Evolutionary conservation across 2,329 filamentous ascomycete genomes (phyloP).

Genomic region (Venturia effusa): DNA sequence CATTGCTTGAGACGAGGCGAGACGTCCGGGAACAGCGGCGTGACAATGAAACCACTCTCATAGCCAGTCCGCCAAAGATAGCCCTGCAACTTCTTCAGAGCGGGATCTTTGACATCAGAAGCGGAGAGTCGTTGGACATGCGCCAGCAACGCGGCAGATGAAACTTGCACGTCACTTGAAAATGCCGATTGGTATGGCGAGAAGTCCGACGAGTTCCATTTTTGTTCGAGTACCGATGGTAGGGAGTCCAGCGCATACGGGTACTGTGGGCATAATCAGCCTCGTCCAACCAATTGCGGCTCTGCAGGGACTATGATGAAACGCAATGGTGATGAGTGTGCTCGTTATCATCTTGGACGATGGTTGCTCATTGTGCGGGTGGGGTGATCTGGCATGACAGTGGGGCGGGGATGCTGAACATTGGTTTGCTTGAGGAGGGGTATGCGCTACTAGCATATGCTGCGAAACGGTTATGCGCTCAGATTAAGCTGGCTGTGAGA

Average conservation of each 20-base stretch:
- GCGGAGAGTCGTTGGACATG: constrained; percentile 12
- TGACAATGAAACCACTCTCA: constrained; percentile 54
- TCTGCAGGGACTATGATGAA: not conserved
- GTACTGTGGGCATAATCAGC: constrained; percentile 45
- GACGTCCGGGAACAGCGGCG: constrained; percentile 67
- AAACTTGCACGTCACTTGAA: constrained; percentile 50
- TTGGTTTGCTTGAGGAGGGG: not conserved
- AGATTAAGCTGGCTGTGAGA: constrained; percentile 1
- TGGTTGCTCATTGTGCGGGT: not conserved
- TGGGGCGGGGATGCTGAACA: constrained; percentile 8
- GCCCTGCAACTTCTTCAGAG: constrained; percentile 31
- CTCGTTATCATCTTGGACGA: not conserved
- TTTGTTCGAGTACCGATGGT: constrained; percentile 48
- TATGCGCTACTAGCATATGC: not conserved
- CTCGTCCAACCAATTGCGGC: not conserved
- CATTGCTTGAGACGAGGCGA: constrained; percentile 51
- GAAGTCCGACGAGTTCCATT: constrained; percentile 59
- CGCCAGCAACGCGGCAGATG: constrained; percentile 43
- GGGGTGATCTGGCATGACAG: constrained; percentile 17
- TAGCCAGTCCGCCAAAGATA: constrained; percentile 71
- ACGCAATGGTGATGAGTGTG: not conserved
- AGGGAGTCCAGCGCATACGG: constrained; percentile 63
- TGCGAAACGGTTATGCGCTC: not conserved
- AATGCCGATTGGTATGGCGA: constrained; percentile 54
- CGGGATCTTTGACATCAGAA: constrained; percentile 11